Evolutionary conservation across 352 stramenopile species (phyloP).

Genomic region (Phytophthora brassicae): DNA sequence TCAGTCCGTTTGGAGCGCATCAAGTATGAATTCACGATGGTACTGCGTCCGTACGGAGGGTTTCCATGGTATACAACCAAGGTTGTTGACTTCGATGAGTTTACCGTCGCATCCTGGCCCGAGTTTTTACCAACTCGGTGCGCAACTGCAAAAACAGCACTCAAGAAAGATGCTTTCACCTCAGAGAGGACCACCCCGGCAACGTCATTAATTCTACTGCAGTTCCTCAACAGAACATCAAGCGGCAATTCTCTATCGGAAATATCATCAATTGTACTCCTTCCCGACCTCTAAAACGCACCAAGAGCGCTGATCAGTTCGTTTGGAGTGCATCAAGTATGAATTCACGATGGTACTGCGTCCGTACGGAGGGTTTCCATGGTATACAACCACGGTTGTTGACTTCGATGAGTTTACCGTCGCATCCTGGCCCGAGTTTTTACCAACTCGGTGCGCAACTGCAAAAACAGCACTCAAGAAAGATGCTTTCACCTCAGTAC

Average conservation of each 20-base stretch:
- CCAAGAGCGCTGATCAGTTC: constrained; percentile 10
- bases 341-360: constrained; percentile 15
- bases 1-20: constrained; percentile 1
- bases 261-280: constrained; percentile 4
- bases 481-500: not conserved
- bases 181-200: constrained; percentile 13
- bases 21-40: constrained; percentile 8
- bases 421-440: not conserved
- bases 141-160: constrained; percentile 8
- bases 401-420: not conserved
- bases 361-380: constrained; percentile 16
- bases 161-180: not conserved
- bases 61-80: constrained; percentile 27
- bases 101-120: not conserved
- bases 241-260: constrained; percentile 20
- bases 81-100: constrained; percentile 3
- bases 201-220: not conserved
- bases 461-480: constrained; percentile 5
- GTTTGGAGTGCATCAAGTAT: constrained; percentile 1
- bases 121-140: not conserved
- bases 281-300: constrained; percentile 12
- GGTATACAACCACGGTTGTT: constrained; percentile 19
- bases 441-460: not conserved
- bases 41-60: constrained; percentile 11
- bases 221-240: not conserved